These are phyloP conservation scores for Psilocybe azurescens DNA, from an alignment of 768 basidiomycete genomes.

Conservation along the genomic window DNA sequence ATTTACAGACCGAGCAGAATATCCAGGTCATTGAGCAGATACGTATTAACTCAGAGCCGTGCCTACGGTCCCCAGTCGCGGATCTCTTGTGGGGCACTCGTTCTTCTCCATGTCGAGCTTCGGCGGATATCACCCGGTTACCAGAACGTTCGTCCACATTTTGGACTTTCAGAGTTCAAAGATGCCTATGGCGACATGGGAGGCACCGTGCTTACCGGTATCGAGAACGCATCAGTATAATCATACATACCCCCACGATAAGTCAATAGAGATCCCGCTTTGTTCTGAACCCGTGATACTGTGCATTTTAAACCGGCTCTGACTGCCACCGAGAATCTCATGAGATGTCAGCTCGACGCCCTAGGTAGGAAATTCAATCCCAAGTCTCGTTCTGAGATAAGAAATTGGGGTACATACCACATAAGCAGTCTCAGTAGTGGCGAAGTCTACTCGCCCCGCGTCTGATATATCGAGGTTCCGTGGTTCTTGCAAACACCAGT, in stretches of 20 bases:
- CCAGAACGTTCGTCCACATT: background rate
- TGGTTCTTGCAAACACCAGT: no score
- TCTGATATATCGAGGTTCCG: no score
- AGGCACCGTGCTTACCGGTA: background rate
- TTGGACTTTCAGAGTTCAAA: background rate
- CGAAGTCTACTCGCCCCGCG: no score
- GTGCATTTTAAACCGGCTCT: background rate
- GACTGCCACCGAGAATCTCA: background rate
- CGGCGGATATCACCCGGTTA: background rate
- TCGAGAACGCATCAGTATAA: background rate
- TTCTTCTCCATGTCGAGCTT: background rate
- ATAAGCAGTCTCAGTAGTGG: no score
- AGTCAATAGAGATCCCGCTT: background rate
- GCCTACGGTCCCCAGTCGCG: background rate
- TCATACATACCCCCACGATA: background rate
- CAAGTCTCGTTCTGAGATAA: background rate
- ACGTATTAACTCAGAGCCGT: background rate
- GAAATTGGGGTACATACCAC: background rate
- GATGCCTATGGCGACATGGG: background rate
- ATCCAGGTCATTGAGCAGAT: background rate
- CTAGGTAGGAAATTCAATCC: no score
- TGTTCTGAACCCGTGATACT: background rate
- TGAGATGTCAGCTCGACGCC: background rate
- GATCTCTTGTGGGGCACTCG: slow-evolving; percentile 6
- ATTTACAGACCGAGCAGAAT: background rate